Evolutionary conservation across 202 grass and related monocot species (phyloP).

Genomic region (Alloteropsis angusta): DNA sequence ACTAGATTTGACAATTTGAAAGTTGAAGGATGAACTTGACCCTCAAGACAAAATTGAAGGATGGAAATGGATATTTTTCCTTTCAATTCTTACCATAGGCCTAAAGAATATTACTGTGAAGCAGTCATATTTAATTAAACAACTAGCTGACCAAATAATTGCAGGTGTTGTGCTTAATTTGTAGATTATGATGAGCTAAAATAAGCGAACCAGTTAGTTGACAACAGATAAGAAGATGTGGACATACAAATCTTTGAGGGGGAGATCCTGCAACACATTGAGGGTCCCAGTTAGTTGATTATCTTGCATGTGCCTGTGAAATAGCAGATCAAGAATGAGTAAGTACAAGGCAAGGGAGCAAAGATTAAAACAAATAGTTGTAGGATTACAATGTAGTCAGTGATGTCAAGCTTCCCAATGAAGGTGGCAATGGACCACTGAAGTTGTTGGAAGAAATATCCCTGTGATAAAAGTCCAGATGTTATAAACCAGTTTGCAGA

Average conservation of each 20-base stretch:
- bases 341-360: neutral
- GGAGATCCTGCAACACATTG: constrained; percentile 76
- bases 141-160: constrained; percentile 9
- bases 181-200: neutral
- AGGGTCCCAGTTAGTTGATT: constrained; percentile 77
- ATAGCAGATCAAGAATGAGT: constrained; percentile 20
- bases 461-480: constrained; percentile 26
- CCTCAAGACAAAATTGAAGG: too few relatives aligned
- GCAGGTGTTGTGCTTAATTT: neutral
- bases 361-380: constrained; percentile 19
- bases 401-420: constrained; percentile 66
- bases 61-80: too few relatives aligned
- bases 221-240: constrained; percentile 15
- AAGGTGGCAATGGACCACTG: constrained; percentile 72
- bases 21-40: too few relatives aligned
- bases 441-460: constrained; percentile 80
- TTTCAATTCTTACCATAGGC: neutral
- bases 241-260: constrained; percentile 84
- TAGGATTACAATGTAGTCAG: constrained; percentile 80
- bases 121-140: neutral
- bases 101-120: neutral
- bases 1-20: too few relatives aligned
- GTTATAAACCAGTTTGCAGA: constrained; percentile 16
- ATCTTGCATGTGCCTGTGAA: constrained; percentile 68
- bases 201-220: constrained; percentile 14